A percentile compares a stretch with the other conserved stretches of the same genome.
Evolutionary conservation across 2,329 filamentous ascomycete species (phyloP).

Genomic region (Epichloe sylvatica): DNA sequence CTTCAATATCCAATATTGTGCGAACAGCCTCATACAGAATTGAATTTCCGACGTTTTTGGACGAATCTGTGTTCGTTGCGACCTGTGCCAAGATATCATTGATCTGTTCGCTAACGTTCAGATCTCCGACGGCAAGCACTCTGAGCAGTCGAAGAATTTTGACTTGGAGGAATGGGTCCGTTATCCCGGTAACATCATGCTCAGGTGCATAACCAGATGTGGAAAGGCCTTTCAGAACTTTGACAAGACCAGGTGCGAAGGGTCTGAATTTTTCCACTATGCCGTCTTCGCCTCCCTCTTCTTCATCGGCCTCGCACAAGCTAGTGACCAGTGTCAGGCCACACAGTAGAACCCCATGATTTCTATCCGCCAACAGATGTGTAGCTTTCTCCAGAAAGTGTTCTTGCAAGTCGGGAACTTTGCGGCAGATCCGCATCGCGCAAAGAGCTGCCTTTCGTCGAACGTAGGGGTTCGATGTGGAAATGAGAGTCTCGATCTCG

Average conservation of each 20-base stretch:
- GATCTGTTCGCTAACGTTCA: constrained; percentile 85
- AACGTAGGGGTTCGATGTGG: constrained; percentile 96
- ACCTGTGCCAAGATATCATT: constrained; percentile 97
- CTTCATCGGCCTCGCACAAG: constrained; percentile 88
- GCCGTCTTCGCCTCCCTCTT: constrained; percentile 76
- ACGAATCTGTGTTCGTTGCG: constrained; percentile 92
- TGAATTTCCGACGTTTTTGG: constrained; percentile 96
- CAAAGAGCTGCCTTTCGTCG: constrained; percentile 94
- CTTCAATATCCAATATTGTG: constrained; percentile 95
- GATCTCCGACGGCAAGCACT: constrained; percentile 74
- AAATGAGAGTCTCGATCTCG: constrained; percentile 83
- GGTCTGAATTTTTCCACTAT: constrained; percentile 85
- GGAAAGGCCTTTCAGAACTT: constrained; percentile 80
- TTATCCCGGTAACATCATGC: constrained; percentile 95
- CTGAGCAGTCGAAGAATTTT: constrained; percentile 82
- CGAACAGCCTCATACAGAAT: constrained; percentile 95
- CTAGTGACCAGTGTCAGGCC: constrained; percentile 83
- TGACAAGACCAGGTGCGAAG: constrained; percentile 71
- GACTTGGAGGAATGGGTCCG: constrained; percentile 93
- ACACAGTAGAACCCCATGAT: constrained; percentile 88
- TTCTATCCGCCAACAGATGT: constrained; percentile 74
- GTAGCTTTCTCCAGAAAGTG: constrained; percentile 94
- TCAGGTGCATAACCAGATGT: constrained; percentile 95
- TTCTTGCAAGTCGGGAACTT: constrained; percentile 92
- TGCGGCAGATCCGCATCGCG: constrained; percentile 96